Evolutionary conservation across 2,329 filamentous ascomycete genomes (phyloP).

Genomic region (Sclerotinia nivalis): DNA sequence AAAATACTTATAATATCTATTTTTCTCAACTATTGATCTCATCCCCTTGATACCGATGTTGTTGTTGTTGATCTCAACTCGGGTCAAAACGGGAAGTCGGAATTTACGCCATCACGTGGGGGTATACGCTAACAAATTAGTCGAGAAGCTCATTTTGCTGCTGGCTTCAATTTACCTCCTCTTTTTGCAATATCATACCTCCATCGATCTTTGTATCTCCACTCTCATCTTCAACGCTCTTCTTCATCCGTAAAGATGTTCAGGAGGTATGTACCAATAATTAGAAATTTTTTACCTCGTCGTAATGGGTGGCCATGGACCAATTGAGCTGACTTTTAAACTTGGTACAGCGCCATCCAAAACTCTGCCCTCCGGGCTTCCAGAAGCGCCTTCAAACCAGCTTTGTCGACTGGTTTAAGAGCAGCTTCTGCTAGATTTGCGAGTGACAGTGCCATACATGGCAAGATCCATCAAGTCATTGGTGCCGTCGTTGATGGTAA

Average conservation of each 20-base stretch:
- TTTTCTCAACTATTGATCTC: background rate
- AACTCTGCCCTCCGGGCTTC: constrained; percentile 62
- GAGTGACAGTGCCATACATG: constrained; percentile 58
- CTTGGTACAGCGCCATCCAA: constrained; percentile 61
- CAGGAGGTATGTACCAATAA: constrained; percentile 66
- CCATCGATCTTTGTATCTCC: constrained; percentile 54
- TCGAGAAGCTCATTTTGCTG: constrained; percentile 31
- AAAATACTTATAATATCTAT: background rate
- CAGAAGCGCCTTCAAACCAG: constrained; percentile 59
- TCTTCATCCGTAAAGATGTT: constrained; percentile 75
- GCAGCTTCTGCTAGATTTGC: constrained; percentile 54
- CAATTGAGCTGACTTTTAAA: constrained; percentile 52
- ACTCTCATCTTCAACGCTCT: constrained; percentile 62
- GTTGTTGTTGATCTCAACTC: constrained; percentile 12
- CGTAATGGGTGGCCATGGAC: constrained; percentile 31
- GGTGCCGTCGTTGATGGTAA: constrained; percentile 98
- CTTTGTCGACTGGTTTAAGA: constrained; percentile 56
- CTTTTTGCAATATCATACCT: constrained; percentile 31
- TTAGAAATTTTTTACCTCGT: constrained; percentile 33
- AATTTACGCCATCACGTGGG: constrained; percentile 23
- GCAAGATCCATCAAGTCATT: constrained; percentile 82
- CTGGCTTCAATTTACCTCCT: constrained; percentile 26
- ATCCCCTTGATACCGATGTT: background rate
- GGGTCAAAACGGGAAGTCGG: constrained; percentile 24
- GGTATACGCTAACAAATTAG: constrained; percentile 43